phyloP scores from a whole-genome alignment of 805 yeast genomes.

The Lipomyces lipofer region DNA sequence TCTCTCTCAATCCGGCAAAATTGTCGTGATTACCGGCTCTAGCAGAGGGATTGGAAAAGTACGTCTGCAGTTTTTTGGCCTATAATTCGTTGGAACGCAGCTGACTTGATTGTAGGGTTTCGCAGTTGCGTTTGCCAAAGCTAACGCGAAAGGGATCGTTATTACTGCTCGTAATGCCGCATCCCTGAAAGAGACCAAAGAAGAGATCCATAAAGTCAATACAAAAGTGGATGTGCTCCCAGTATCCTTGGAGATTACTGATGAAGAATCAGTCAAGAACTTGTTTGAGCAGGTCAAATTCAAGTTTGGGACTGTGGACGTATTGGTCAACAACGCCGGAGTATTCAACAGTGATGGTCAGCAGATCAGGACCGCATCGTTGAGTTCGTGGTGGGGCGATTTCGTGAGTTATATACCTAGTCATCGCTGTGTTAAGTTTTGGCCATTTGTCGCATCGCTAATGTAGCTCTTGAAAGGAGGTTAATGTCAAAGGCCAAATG shows the following conservation, averaged over 20 bases:
- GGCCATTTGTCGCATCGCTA: background rate
- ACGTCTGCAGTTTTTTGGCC: background rate
- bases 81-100: background rate
- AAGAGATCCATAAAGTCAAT: background rate
- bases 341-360: background rate
- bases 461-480: background rate
- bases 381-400: background rate
- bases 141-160: background rate
- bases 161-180: background rate
- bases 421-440: background rate
- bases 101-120: background rate
- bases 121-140: background rate
- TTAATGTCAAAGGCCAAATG: background rate
- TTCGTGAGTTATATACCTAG: background rate
- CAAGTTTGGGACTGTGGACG: background rate
- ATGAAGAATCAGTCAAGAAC: background rate
- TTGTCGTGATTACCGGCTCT: slow-evolving; percentile 1
- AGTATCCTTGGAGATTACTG: background rate
- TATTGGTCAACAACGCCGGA: background rate
- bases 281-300: background rate
- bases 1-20: background rate
- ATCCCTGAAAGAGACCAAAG: background rate
- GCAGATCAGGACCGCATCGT: background rate
- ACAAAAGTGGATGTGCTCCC: background rate
- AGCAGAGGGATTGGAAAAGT: slow-evolving; percentile 1